A percentile compares a stretch with the other conserved stretches of the same genome.
Evolutionary conservation across 148 eudicot genomes (phyloP).

Genomic region (Rhododendron williamsianum): DNA sequence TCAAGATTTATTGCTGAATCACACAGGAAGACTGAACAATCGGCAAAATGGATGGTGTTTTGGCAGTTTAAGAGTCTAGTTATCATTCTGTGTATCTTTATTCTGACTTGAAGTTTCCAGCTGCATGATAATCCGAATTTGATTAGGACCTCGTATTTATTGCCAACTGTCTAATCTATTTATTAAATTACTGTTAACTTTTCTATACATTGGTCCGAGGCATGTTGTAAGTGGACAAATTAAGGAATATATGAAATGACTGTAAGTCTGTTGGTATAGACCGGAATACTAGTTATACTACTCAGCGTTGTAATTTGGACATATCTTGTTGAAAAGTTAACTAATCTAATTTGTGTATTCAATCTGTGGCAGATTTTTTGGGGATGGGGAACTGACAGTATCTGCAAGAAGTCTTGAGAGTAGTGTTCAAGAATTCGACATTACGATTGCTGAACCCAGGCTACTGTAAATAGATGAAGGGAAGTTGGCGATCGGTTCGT

Average conservation of each 20-base stretch:
- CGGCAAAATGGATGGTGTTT: neutral
- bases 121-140: neutral
- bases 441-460: neutral
- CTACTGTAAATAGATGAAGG: constrained; percentile 3
- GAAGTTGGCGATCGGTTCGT: neutral
- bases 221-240: neutral
- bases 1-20: neutral
- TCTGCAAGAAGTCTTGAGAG: neutral
- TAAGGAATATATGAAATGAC: neutral
- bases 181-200: too few species aligned
- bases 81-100: neutral
- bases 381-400: neutral
- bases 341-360: neutral
- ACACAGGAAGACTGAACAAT: neutral
- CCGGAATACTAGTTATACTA: neutral
- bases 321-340: too few species aligned
- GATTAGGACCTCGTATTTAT: neutral
- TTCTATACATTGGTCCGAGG: neutral
- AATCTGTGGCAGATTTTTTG: constrained; percentile 11
- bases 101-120: neutral
- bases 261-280: neutral
- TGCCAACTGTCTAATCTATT: neutral
- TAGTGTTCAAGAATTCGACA: too few species aligned
- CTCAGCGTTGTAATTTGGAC: neutral
- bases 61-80: neutral